A percentile compares a stretch with the other conserved stretches of the same genome.
phyloP scores from a whole-genome alignment of 2,329 filamentous ascomycete genomes.

The Stachybotrys chlorohalonatus region DNA sequence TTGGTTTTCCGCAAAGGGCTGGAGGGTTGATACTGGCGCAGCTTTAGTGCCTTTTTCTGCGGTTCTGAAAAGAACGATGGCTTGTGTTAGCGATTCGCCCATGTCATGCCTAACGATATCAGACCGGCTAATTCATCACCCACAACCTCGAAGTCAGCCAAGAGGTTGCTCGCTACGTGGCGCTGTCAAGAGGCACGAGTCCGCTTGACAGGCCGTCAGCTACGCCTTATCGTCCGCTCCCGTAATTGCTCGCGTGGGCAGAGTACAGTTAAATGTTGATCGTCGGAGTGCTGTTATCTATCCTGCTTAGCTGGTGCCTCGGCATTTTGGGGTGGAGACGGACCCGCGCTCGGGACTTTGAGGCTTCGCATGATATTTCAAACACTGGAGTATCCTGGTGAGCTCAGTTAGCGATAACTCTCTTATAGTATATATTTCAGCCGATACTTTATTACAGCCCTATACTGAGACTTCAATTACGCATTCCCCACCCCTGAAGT shows the following conservation, averaged over 20 bases:
- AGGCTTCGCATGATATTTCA: not conserved
- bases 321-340: slow-evolving; percentile 22
- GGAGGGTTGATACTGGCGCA: slow-evolving; percentile 54
- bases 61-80: slow-evolving; percentile 39
- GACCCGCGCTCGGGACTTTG: not conserved
- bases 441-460: no score
- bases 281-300: slow-evolving; percentile 56
- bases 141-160: slow-evolving; percentile 53
- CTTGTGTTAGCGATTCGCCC: slow-evolving; percentile 31
- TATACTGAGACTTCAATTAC: not conserved
- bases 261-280: slow-evolving; percentile 61
- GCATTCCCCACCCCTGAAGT: slow-evolving; percentile 35
- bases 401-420: no score
- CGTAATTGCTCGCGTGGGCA: slow-evolving; percentile 56
- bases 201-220: slow-evolving; percentile 63
- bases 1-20: slow-evolving; percentile 47
- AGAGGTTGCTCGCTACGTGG: slow-evolving; percentile 59
- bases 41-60: slow-evolving; percentile 45
- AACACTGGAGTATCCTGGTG: no score
- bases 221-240: slow-evolving; percentile 57
- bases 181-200: slow-evolving; percentile 60
- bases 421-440: no score
- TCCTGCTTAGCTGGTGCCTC: slow-evolving; percentile 60
- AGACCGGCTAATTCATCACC: slow-evolving; percentile 56
- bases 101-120: slow-evolving; percentile 31